Conservation (phyloP, 2,329 filamentous ascomycete genomes). For the Paradendryphiella salina region DNA sequence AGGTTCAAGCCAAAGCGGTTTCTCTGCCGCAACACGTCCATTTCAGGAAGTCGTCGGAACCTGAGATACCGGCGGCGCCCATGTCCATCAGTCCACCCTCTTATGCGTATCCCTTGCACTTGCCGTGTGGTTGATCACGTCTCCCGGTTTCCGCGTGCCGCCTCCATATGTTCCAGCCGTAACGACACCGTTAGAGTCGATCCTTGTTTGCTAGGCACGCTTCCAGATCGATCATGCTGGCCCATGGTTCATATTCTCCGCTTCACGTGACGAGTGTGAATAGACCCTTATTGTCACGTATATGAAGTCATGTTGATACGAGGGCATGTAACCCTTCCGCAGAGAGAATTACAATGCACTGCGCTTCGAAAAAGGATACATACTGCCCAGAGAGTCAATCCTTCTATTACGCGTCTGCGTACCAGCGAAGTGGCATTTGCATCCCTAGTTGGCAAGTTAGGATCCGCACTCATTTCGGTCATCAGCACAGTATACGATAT, state of each 20-base stretch:
- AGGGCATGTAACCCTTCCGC: too few relatives aligned
- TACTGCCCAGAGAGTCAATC: not conserved
- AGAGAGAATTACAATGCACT: too few relatives aligned
- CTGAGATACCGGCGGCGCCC: not conserved
- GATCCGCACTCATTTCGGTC: slow-evolving; percentile 2
- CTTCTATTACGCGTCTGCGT: not conserved
- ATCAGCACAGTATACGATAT: not conserved
- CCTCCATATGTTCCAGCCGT: not conserved
- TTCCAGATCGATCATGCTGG: not conserved
- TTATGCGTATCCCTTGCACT: not conserved
- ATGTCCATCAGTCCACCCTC: not conserved
- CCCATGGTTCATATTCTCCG: not conserved
- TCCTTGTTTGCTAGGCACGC: not conserved
- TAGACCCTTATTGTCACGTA: not conserved
- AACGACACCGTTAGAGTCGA: not conserved
- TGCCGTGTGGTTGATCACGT: not conserved
- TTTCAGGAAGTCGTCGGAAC: not conserved
- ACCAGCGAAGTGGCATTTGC: not conserved
- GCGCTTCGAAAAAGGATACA: not conserved
- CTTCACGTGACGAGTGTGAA: not conserved
- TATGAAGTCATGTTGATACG: not conserved
- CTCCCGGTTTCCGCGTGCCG: not conserved
- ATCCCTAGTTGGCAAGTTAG: not conserved
- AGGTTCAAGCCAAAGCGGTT: not conserved
- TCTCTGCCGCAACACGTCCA: not conserved